phyloP scores from a whole-genome alignment of 306 rosid genomes.

The Rubus idaeus region DNA sequence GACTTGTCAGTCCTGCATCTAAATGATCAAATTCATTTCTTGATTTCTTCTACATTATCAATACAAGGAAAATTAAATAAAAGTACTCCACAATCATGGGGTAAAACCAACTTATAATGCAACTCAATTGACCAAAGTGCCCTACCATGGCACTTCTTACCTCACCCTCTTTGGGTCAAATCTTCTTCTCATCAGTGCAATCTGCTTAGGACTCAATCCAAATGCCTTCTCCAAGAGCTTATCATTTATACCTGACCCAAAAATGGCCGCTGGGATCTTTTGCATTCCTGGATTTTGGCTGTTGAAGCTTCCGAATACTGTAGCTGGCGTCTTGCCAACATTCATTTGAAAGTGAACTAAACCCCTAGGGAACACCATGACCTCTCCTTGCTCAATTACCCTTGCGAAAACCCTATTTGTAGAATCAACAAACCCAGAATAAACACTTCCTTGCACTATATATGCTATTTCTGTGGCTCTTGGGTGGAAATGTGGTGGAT shows the following conservation, averaged over 20 bases:
- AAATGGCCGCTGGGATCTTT: slow-evolving; percentile 71
- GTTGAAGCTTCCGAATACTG: slow-evolving; percentile 78
- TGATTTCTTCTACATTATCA: slow-evolving; percentile 1
- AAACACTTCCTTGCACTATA: slow-evolving; percentile 65
- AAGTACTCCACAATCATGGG: not conserved
- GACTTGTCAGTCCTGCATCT: not conserved
- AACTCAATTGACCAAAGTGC: slow-evolving; percentile 8
- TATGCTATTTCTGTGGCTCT: slow-evolving; percentile 79
- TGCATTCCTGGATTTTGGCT: slow-evolving; percentile 84
- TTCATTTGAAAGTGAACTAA: slow-evolving; percentile 85
- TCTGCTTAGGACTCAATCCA: slow-evolving; percentile 76
- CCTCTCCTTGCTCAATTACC: slow-evolving; percentile 71
- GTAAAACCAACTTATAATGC: not conserved
- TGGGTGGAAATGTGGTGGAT: slow-evolving; percentile 93
- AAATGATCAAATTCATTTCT: not conserved
- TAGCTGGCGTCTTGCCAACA: slow-evolving; percentile 66
- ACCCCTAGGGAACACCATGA: slow-evolving; percentile 87
- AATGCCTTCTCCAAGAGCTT: slow-evolving; percentile 80
- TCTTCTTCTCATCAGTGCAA: slow-evolving; percentile 65
- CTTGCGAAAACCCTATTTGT: slow-evolving; percentile 58
- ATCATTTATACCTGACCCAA: slow-evolving; percentile 78
- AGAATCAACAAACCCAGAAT: slow-evolving; percentile 87
- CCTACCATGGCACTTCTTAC: slow-evolving; percentile 20
- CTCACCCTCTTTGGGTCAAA: slow-evolving; percentile 50
- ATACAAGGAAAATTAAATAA: not conserved